These are phyloP conservation scores for Gillenia trifoliata DNA, from an alignment of 306 rosid genomes.

Conservation along the genomic window DNA sequence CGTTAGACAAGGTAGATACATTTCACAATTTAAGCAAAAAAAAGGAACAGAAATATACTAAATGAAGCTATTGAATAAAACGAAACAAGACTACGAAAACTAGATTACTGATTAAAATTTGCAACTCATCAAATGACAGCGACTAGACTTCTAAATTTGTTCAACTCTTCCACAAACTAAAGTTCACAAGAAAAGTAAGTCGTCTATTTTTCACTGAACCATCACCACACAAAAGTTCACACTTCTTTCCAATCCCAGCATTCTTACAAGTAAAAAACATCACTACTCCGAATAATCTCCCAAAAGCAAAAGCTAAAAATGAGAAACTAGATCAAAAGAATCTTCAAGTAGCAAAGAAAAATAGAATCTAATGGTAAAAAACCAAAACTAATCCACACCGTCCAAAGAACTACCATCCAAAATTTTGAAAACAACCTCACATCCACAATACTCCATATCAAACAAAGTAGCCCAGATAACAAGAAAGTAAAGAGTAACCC, in stretches of 20 bases:
- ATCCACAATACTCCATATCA: background rate
- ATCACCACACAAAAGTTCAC: background rate
- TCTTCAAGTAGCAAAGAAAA: background rate
- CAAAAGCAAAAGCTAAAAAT: background rate
- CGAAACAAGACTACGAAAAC: background rate
- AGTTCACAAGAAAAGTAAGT: background rate
- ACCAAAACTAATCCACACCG: background rate
- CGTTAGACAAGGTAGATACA: conserved; percentile 10
- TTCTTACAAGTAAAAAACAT: background rate
- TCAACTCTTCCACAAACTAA: background rate
- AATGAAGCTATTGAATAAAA: background rate
- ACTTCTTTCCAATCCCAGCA: background rate
- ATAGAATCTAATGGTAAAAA: background rate
- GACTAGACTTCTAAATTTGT: background rate
- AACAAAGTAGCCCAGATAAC: background rate
- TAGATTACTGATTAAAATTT: background rate
- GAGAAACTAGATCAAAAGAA: background rate
- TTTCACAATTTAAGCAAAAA: background rate
- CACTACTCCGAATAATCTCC: background rate
- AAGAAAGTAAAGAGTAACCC: background rate
- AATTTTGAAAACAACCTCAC: conserved; percentile 12
- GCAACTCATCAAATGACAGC: background rate
- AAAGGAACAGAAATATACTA: background rate
- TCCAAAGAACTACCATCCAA: conserved; percentile 14
- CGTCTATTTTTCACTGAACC: background rate